phyloP scores from a whole-genome alignment of 768 basidiomycete genomes.

The Pleurotus eryngii region DNA sequence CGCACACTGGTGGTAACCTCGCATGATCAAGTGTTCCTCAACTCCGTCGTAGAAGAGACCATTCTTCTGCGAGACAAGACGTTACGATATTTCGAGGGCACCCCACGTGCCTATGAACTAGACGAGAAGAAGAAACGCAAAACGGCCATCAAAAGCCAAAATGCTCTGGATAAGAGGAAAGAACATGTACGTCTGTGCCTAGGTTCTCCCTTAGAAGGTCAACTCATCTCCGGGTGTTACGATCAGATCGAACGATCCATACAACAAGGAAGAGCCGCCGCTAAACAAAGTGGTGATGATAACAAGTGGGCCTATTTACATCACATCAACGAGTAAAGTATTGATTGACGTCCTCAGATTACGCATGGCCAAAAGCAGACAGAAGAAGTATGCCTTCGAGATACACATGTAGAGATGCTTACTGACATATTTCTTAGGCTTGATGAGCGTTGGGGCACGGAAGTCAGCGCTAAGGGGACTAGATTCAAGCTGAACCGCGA shows the following conservation, averaged over 20 bases:
- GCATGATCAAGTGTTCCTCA: constrained; percentile 63
- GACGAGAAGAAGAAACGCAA: constrained; percentile 43
- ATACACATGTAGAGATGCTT: neutral
- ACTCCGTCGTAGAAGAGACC: constrained; percentile 56
- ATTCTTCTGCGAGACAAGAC: constrained; percentile 54
- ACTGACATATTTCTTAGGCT: constrained; percentile 12
- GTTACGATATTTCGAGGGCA: constrained; percentile 56
- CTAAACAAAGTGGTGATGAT: constrained; percentile 59
- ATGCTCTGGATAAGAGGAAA: constrained; percentile 41
- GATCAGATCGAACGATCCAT: constrained; percentile 52
- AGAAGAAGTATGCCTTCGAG: constrained; percentile 41
- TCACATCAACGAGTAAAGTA: neutral
- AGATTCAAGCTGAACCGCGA: constrained; percentile 60
- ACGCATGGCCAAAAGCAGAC: constrained; percentile 50
- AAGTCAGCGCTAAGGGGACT: constrained; percentile 36
- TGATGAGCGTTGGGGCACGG: constrained; percentile 34
- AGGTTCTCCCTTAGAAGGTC: neutral
- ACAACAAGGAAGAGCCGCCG: constrained; percentile 43
- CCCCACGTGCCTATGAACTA: constrained; percentile 46
- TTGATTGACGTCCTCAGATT: constrained; percentile 20
- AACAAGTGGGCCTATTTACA: constrained; percentile 34
- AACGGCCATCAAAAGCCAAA: constrained; percentile 41
- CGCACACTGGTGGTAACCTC: constrained; percentile 54
- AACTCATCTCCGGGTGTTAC: neutral
- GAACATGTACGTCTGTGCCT: constrained; percentile 17